These are phyloP conservation scores for Infundibulicybe gibba DNA, from an alignment of 768 basidiomycete genomes.

Conservation along the genomic window DNA sequence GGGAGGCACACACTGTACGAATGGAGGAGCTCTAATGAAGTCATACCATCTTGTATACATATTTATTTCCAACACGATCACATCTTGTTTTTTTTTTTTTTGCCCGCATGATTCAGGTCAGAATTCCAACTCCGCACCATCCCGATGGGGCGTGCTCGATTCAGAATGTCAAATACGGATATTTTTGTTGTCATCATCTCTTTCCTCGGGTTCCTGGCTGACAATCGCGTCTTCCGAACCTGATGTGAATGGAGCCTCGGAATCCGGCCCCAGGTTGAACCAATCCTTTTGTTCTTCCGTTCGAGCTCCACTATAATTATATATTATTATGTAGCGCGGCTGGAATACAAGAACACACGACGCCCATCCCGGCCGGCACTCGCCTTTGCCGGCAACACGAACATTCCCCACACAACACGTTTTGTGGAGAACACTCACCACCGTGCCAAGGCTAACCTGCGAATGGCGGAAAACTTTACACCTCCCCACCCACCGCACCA, in stretches of 20 bases:
- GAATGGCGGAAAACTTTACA: conserved; percentile 14
- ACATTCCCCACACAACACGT: background rate
- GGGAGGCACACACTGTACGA: conserved; percentile 14
- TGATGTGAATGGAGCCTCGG: background rate
- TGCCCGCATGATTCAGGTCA: conserved; percentile 10
- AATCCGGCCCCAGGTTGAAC: too few relatives aligned
- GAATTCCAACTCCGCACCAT: background rate
- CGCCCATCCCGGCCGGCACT: background rate
- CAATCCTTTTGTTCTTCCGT: too few relatives aligned
- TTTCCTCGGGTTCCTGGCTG: background rate
- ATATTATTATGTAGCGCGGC: too few relatives aligned
- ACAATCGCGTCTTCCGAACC: background rate
- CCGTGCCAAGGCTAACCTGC: background rate
- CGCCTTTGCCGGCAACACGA: conserved; percentile 3
- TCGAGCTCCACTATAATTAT: too few relatives aligned
- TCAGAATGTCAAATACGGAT: background rate
- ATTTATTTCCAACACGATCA: conserved; percentile 16
- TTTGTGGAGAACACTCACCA: conserved; percentile 3
- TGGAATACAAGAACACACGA: background rate
- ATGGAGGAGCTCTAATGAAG: conserved; percentile 29
- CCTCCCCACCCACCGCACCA: conserved; percentile 23
- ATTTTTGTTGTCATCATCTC: background rate
- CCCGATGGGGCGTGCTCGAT: background rate
- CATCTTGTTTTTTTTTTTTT: conserved; percentile 16
- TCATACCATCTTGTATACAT: conserved; percentile 32